Conservation (phyloP, 305 asterid species). For the Ruellia speciosa region DNA sequence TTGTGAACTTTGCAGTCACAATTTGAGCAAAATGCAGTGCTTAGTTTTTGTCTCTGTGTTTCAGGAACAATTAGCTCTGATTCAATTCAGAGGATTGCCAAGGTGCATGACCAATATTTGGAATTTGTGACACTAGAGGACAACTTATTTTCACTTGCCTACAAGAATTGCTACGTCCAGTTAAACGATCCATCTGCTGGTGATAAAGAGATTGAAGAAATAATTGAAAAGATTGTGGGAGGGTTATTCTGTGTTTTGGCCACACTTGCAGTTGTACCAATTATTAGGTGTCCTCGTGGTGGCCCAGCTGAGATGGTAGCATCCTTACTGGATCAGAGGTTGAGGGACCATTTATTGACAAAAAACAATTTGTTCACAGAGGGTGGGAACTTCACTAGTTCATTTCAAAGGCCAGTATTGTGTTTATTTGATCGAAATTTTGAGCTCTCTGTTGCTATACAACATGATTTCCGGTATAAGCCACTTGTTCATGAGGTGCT, state of each 20-base stretch:
- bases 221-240: slow-evolving; percentile 50
- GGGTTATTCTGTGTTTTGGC: slow-evolving; percentile 59
- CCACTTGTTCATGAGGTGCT: slow-evolving; percentile 71
- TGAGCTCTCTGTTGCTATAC: slow-evolving; percentile 61
- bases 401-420: slow-evolving; percentile 68
- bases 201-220: slow-evolving; percentile 51
- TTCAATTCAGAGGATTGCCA: slow-evolving; percentile 50
- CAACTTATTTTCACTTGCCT: slow-evolving; percentile 49
- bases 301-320: slow-evolving; percentile 84
- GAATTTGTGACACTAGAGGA: slow-evolving; percentile 58
- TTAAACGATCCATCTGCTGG: slow-evolving; percentile 63
- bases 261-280: slow-evolving; percentile 67
- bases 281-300: slow-evolving; percentile 67
- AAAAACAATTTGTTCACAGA: slow-evolving; percentile 57
- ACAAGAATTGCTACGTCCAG: slow-evolving; percentile 47
- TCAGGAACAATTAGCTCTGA: slow-evolving; percentile 47
- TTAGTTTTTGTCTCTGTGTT: slow-evolving; percentile 6
- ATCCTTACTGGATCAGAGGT: slow-evolving; percentile 52
- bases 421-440: slow-evolving; percentile 65
- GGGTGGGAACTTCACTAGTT: slow-evolving; percentile 44
- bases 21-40: not conserved
- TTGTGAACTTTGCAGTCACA: not conserved
- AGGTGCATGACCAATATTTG: slow-evolving; percentile 64
- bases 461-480: slow-evolving; percentile 68
- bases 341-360: slow-evolving; percentile 60